Base-by-base conservation (phyloP, 352 stramenopile genomes). In the Globisporangium yorkense region DNA sequence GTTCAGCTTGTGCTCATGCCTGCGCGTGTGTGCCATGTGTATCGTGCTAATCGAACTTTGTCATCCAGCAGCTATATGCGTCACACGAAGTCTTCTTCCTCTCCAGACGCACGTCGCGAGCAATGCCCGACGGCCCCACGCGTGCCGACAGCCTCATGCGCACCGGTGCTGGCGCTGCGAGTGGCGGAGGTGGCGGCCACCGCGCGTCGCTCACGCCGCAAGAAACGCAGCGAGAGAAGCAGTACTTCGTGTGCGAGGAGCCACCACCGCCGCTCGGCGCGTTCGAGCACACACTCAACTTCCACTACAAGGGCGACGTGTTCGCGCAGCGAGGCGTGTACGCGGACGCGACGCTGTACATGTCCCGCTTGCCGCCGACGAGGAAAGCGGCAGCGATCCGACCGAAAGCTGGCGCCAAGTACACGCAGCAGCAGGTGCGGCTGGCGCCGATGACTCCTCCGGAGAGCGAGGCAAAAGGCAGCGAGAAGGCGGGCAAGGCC, bases 271-370 rank as follows among this genome's bases (percentile, higher is more conserved):
- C 60, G 18, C 62, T 61, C 33, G 61, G 72, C 7, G 54, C 72
- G 3, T 59, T 77, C 9, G 62, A 71, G 12, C 70, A 72, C 59
- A 78, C 77, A 46, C 53, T 87, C 10, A 63, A 66, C 13, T 92
- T 89, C 60, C 74, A 84, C 49, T 92, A 89, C 54, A 70, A 69
- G 55, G 81, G 81, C 41, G 81, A 92, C 48, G 63, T 87, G 10
- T 92, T 92, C 54, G 68, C 74, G n/a, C 81, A 92, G 57, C 81
- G 75, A 45, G 81, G 79, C 2, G 54, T 73, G n/a, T 92, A 92
- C 62, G 75, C 65, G 0, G 79, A 92, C 15, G 79, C 75, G 0
- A 71, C 69, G 29, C 54, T 92, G 20, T 92, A 92, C 64, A 84
- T 92, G 67, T 92, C 81, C 18, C 74, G 81, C 3, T 50, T 92